phyloP scores from a whole-genome alignment of 2,329 filamentous ascomycete species.

The Nectriaceae sp. region DNA sequence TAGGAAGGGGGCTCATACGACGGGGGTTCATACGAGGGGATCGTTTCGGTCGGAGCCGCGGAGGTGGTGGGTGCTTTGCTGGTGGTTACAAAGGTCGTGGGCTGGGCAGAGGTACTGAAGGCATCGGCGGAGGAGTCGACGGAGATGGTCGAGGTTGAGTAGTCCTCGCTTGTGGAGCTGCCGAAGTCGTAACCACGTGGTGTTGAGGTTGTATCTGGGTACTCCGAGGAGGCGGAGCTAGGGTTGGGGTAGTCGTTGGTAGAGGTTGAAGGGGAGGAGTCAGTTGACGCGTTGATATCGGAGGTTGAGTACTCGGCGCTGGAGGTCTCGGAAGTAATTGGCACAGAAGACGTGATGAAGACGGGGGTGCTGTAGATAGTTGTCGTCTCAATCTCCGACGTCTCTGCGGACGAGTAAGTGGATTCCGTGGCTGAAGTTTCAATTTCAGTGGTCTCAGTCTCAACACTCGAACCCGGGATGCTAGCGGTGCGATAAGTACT shows the following conservation, averaged over 20 bases:
- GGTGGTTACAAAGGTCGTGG: constrained; percentile 27
- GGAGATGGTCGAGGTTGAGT: constrained; percentile 10
- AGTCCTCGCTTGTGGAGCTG: not conserved
- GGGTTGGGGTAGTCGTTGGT: not conserved
- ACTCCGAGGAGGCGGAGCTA: not conserved
- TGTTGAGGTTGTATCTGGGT: not conserved
- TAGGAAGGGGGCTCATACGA: constrained; percentile 26
- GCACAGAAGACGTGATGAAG: not conserved
- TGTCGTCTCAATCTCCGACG: not conserved
- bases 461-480: not conserved
- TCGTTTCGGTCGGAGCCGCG: constrained; percentile 1
- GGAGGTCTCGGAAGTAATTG: not conserved
- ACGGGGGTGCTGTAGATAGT: not conserved
- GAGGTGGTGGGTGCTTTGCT: constrained; percentile 15
- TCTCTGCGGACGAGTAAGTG: not conserved
- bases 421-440: constrained; percentile 1
- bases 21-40: constrained; percentile 5
- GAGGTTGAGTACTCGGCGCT: not conserved
- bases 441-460: not conserved
- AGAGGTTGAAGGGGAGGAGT: not conserved
- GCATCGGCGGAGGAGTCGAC: constrained; percentile 14
- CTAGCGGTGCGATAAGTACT: constrained; percentile 4
- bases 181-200: constrained; percentile 4
- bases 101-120: constrained; percentile 10
- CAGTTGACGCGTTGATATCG: not conserved